Conservation (phyloP, 495 filamentous ascomycete species). For the Sordaria brevicollis region DNA sequence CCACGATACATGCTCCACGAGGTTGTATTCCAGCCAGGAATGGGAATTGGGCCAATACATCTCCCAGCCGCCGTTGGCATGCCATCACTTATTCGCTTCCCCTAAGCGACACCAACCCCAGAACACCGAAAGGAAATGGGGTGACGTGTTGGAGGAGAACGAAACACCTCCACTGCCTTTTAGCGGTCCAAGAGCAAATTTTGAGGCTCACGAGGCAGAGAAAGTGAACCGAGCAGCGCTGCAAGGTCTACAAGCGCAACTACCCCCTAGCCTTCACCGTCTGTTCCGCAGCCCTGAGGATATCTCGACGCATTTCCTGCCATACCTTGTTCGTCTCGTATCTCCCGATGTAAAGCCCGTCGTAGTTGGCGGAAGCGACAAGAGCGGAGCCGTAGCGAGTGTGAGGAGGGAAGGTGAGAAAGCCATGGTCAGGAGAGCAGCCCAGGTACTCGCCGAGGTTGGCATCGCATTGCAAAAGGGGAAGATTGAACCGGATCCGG, state of each 20-base stretch:
- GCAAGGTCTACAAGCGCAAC: constrained; percentile 37
- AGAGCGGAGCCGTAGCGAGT: constrained; percentile 59
- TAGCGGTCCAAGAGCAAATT: constrained; percentile 69
- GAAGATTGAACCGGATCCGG: constrained; percentile 53
- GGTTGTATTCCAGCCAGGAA: constrained; percentile 65
- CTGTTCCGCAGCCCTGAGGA: constrained; percentile 67
- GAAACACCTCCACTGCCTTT: constrained; percentile 57
- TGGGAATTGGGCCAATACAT: constrained; percentile 86
- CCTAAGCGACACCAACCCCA: constrained; percentile 35
- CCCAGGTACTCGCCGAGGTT: constrained; percentile 65
- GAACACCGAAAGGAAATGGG: constrained; percentile 28
- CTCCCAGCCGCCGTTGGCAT: constrained; percentile 72
- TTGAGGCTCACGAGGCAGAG: constrained; percentile 60
- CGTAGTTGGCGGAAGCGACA: constrained; percentile 63
- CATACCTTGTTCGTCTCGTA: constrained; percentile 70
- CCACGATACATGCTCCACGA: constrained; percentile 69
- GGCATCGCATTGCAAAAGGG: constrained; percentile 75
- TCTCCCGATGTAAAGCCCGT: constrained; percentile 87
- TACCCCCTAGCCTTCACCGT: constrained; percentile 55
- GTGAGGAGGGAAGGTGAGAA: constrained; percentile 81
- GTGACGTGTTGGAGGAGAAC: constrained; percentile 34
- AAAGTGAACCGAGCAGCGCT: constrained; percentile 53
- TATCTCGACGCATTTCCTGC: constrained; percentile 71
- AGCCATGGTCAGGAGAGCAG: constrained; percentile 64
- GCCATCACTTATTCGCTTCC: constrained; percentile 82